These are phyloP conservation scores for Monascus ruber DNA, from an alignment of 2,329 filamentous ascomycete genomes.

Conservation along the genomic window DNA sequence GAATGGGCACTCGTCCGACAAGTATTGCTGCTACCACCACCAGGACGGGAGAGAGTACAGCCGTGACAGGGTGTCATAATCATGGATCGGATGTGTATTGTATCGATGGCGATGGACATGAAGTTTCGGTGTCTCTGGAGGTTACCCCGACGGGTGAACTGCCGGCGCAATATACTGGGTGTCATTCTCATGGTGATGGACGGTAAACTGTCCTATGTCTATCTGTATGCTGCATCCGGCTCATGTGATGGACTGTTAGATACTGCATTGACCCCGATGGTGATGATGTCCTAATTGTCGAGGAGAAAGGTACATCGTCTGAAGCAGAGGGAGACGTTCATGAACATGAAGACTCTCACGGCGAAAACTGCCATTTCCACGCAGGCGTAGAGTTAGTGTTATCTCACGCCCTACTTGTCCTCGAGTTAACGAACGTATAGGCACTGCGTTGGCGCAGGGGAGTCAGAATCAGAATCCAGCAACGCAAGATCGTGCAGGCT, in stretches of 20 bases:
- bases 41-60: constrained; percentile 27
- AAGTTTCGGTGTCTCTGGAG: constrained; percentile 29
- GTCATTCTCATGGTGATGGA: constrained; percentile 50
- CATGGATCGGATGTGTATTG: constrained; percentile 31
- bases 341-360: constrained; percentile 11
- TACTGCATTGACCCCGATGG: constrained; percentile 52
- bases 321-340: constrained; percentile 20
- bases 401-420: background rate
- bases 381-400: constrained; percentile 58
- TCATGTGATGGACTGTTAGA: constrained; percentile 25
- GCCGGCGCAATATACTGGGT: constrained; percentile 52
- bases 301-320: constrained; percentile 20
- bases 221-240: background rate
- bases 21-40: constrained; percentile 17
- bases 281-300: constrained; percentile 48
- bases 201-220: constrained; percentile 32
- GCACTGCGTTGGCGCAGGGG: constrained; percentile 45
- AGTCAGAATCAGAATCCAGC: constrained; percentile 26
- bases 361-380: constrained; percentile 59
- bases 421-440: constrained; percentile 10
- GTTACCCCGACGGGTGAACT: constrained; percentile 45
- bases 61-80: constrained; percentile 43
- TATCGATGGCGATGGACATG: constrained; percentile 22
- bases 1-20: constrained; percentile 8
- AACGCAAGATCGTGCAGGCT: constrained; percentile 35